phyloP scores from a whole-genome alignment of 23 red algal genomes.

The Pyropia yezoensis region DNA sequence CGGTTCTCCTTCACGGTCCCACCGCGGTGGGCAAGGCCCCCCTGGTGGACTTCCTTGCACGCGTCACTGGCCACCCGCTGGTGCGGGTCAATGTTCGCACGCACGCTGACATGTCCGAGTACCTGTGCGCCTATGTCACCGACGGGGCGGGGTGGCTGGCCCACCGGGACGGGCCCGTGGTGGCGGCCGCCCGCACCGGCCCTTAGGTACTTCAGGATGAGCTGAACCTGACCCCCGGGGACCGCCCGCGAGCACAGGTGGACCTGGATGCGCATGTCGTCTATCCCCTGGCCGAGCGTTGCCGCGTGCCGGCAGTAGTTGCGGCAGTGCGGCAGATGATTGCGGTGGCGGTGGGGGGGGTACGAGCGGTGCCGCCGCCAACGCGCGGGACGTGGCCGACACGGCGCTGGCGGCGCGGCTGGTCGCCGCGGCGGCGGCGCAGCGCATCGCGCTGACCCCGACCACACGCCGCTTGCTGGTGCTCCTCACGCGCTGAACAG shows the following conservation, averaged over 20 bases:
- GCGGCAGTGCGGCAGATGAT: conserved; percentile 38
- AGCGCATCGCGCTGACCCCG: conserved; percentile 37
- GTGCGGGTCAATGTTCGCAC: conserved; percentile 91
- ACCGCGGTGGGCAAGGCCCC: conserved; percentile 90
- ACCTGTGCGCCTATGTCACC: conserved; percentile 72
- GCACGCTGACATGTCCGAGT: conserved; percentile 89
- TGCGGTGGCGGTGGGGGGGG: conserved; percentile 12
- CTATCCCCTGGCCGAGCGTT: conserved; percentile 74
- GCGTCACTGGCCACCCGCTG: conserved; percentile 51
- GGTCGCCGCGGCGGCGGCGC: background rate
- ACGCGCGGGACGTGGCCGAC: too few relatives aligned
- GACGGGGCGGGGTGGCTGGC: conserved; percentile 33
- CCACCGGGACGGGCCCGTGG: conserved; percentile 78
- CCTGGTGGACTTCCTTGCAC: conserved; percentile 65
- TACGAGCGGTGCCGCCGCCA: too few relatives aligned
- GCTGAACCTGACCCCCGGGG: conserved; percentile 82
- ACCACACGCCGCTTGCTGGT: conserved; percentile 46
- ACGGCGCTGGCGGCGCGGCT: too few relatives aligned
- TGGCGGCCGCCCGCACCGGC: conserved; percentile 65
- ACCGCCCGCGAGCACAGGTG: conserved; percentile 25
- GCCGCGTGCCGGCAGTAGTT: conserved; percentile 17
- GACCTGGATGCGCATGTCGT: conserved; percentile 66
- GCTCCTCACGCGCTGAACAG: conserved; percentile 30
- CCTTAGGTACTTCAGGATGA: conserved; percentile 89
- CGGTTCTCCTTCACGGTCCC: conserved; percentile 81